These are phyloP conservation scores for Gnaphalium uliginosum DNA, from an alignment of 129 eudicot species.

Conservation along the genomic window DNA sequence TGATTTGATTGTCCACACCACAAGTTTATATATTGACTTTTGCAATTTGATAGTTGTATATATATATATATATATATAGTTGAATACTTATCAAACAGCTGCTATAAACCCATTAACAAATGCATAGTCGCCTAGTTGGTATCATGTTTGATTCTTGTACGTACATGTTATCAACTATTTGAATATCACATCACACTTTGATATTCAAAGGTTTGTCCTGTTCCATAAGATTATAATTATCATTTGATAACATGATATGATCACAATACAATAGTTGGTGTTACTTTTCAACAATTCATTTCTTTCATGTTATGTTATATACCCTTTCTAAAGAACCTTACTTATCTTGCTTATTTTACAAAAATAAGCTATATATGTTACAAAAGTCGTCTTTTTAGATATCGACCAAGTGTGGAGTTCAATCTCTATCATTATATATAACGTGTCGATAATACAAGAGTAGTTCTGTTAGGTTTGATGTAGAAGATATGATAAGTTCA, in stretches of 20 bases:
- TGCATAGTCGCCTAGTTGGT: neutral
- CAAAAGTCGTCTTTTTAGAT: neutral
- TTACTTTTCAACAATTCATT: neutral
- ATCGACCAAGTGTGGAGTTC: neutral
- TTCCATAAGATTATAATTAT: neutral
- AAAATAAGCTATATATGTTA: too few relatives aligned
- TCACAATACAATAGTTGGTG: neutral
- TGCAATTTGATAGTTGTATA: constrained; percentile 27
- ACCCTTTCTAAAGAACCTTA: neutral
- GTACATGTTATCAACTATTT: constrained; percentile 8
- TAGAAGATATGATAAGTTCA: too few relatives aligned
- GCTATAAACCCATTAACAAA: constrained; percentile 12
- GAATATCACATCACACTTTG: neutral
- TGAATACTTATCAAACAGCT: neutral
- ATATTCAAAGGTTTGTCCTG: neutral
- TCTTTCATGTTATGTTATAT: neutral
- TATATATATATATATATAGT: constrained; percentile 13
- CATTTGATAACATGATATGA: neutral
- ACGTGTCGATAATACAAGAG: neutral
- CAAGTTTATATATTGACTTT: constrained; percentile 33
- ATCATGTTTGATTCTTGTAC: constrained; percentile 5
- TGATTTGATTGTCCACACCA: constrained; percentile 20
- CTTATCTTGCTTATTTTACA: neutral
- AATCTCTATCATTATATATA: neutral
- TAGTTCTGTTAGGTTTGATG: too few relatives aligned